Conservation (phyloP, 306 rosid genomes). For the Pyrus bretschneideri region DNA sequence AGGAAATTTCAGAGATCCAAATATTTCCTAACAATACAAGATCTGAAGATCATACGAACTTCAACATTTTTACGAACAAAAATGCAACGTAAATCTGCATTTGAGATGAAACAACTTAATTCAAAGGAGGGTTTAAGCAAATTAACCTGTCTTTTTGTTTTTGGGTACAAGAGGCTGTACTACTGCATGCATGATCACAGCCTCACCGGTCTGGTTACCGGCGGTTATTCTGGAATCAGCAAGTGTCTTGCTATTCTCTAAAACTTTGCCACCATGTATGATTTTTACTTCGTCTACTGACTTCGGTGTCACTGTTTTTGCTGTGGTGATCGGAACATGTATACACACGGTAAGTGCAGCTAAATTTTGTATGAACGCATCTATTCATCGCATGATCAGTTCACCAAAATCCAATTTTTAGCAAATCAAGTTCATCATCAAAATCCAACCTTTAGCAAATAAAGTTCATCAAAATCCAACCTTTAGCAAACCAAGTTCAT, state of each 20-base stretch:
- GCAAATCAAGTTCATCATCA: background rate
- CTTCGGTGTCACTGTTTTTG: slow-evolving; percentile 50
- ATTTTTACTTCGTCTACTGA: slow-evolving; percentile 50
- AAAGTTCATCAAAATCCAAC: background rate
- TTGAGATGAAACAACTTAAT: background rate
- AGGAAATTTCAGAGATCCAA: background rate
- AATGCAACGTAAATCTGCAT: background rate
- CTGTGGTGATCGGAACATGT: slow-evolving; percentile 18
- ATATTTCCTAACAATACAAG: background rate
- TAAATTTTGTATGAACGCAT: background rate
- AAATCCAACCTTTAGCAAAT: background rate
- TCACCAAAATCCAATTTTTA: background rate
- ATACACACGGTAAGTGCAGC: background rate
- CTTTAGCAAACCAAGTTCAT: background rate
- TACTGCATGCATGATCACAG: slow-evolving; percentile 60
- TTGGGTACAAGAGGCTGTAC: slow-evolving; percentile 50
- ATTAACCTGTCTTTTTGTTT: slow-evolving; percentile 52
- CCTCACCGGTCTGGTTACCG: slow-evolving; percentile 43
- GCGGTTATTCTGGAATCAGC: slow-evolving; percentile 51
- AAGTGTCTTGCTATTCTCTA: slow-evolving; percentile 60
- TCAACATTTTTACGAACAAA: background rate
- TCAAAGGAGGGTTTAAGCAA: background rate
- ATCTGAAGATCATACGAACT: background rate
- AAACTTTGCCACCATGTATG: slow-evolving; percentile 62
- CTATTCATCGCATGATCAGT: background rate